Evolutionary conservation across 768 basidiomycete genomes (phyloP), one percentile per base, ranked within the genome.

Genomic region (Boletus reticulatus): DNA sequence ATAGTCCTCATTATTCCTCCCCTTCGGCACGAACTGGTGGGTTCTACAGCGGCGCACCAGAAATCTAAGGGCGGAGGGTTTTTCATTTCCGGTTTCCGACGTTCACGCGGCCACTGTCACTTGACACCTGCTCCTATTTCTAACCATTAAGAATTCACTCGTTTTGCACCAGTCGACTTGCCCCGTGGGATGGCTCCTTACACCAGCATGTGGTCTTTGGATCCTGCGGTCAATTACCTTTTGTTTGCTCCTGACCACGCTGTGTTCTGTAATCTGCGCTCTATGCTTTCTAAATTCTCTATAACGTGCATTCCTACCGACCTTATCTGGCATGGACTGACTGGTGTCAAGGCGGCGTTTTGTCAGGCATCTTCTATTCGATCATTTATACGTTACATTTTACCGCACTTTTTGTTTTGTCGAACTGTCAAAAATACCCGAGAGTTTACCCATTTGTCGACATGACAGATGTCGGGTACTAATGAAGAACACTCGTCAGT

Each of bases 21-120:
- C 19, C 60, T 29, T 42, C 51, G 6, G 5, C 42, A 2, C 65
- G 48, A 12, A 51, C 69, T 1, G 49, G 60, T 12, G 64, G 57
- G 31, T 50, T 60, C 24, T 71, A 72, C 39, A 64, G 43, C 37
- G 67, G 71, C 3, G 41, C 32, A 17, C 69, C 70, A 6, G 70
- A 72, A 41, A 27, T 71, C 19, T 71, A 39, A 61, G 32, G 31
- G 9, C 22, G 36, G 9, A 10, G 16, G 9, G 2, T 22, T 46
- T 11, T 4, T 55, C 16, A n/a, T 27, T 37, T 29, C 6, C 34
- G 8, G 24, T 9, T 16, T 47, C 3, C 5, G 14, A 34, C 13
- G n/a, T 11, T 29, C 12, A 17, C 4, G 7, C n/a, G 4, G 20
- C 4, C 12, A 14, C 14, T 32, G 19, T 47, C 9, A 1, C 43